Conservation (phyloP, 257 asterid genomes). For the Nicotiana knightiana region DNA sequence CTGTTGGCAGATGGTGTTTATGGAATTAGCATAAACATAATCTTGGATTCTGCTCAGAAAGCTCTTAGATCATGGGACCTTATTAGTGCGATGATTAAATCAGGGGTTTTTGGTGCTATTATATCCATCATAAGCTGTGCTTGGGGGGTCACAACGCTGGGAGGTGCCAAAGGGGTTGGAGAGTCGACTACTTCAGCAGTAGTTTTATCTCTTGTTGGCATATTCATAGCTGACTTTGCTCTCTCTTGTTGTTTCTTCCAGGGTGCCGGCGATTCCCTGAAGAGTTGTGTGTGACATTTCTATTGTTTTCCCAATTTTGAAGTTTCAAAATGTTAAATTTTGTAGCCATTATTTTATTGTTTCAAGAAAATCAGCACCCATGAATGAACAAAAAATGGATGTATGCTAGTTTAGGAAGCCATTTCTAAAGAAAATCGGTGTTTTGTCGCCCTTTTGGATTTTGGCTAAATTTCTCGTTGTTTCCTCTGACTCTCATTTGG, state of each 20-base stretch:
- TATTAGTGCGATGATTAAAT: slow-evolving; percentile 84
- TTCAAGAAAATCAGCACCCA: background rate
- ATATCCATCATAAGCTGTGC: slow-evolving; percentile 92
- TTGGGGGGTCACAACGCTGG: slow-evolving; percentile 92
- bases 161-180: slow-evolving; percentile 97
- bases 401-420: background rate
- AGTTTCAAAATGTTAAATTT: background rate
- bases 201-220: slow-evolving; percentile 83
- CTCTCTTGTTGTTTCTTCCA: slow-evolving; percentile 80
- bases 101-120: slow-evolving; percentile 76
- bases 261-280: slow-evolving; percentile 92
- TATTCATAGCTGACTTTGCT: slow-evolving; percentile 87
- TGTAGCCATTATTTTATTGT: background rate
- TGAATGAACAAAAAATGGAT: background rate
- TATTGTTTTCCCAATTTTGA: background rate
- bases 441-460: background rate
- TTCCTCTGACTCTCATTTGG: background rate
- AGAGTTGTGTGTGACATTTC: slow-evolving; percentile 50
- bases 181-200: slow-evolving; percentile 97
- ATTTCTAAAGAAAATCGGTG: background rate
- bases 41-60: slow-evolving; percentile 81
- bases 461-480: background rate
- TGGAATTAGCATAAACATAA: slow-evolving; percentile 80
- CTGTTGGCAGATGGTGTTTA: slow-evolving; percentile 71
- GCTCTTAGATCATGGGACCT: slow-evolving; percentile 86